Base-by-base conservation (phyloP, 2,329 filamentous ascomycete species). In the Trichophyton schoenleinii region DNA sequence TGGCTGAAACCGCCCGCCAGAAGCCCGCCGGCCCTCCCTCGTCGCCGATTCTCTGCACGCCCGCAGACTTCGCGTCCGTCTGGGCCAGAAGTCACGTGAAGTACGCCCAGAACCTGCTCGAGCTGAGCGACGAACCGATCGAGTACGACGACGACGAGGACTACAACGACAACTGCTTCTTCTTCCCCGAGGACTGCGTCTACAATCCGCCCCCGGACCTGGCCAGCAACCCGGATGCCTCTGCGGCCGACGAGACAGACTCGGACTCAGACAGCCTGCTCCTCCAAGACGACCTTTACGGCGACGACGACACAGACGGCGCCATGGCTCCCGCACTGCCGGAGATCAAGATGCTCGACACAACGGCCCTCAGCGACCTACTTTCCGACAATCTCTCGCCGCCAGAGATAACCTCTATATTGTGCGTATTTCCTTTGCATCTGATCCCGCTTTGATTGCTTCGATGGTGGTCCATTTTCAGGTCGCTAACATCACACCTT, bases 131-230 rank as follows among this genome's bases (percentile, higher is more conserved):
- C 66, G 71, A 76, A 49, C 74, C 73, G 38, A 73, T 76, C 65
- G 73, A 74, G 60, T 76, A 75, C 73, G 71, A 75, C 62, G 66
- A 74, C 70, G 67, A 74, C 67, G 74, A 76, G 46, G 74, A 75
- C 62, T 75, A 74, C 60, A 67, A 67, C 61, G 74, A 76, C 57
- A 76, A 75, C 63, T 74, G 70, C 61, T 76, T 76, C 66, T 75
- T 76, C 65, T 76, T 75, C 44, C 74, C 73, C 8, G 74, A 76
- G 66, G 74, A 76, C 63, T 76, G 72, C 67, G 71, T 71, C 58
- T 75, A 70, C 65, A 70, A 72, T 15, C 72, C 73, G n/a, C n/a
- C 73, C 8, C n/a, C 48, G n/a, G 22, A 61, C 22, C 41, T 20
- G 31, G 31, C 41, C 57, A 58, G 31, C 57, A 58, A 58, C 31